Percentiles rank a stretch among this genome's conserved stretches.
These are phyloP conservation scores for Protostelium mycophagum DNA, from an alignment of 78 protist genomes.

Conservation along the genomic window DNA sequence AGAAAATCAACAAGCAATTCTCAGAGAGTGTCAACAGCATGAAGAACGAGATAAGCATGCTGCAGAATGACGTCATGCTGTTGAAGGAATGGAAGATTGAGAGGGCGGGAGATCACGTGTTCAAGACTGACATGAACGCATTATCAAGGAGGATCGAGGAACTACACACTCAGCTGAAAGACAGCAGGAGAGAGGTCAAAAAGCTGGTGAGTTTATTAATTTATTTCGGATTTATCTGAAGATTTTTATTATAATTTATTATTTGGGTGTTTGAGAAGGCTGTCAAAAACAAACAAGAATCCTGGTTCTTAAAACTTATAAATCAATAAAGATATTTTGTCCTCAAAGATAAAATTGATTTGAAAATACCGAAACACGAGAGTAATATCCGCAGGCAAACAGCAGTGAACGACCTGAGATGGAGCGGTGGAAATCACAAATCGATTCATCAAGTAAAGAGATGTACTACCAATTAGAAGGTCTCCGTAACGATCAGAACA, in stretches of 20 bases:
- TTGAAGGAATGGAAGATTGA: not conserved
- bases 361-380: too few species aligned
- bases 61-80: not conserved
- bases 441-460: not conserved
- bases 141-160: not conserved
- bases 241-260: too few species aligned
- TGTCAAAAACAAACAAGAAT: too few species aligned
- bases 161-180: not conserved
- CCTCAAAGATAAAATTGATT: too few species aligned
- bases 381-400: too few species aligned
- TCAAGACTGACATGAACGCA: not conserved
- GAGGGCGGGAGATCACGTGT: not conserved
- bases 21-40: not conserved
- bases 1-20: not conserved
- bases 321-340: too few species aligned
- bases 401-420: not conserved
- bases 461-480: not conserved
- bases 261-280: too few species aligned
- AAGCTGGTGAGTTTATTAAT: not conserved
- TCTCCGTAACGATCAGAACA: not conserved
- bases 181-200: not conserved
- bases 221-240: too few species aligned
- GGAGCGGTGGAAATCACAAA: not conserved
- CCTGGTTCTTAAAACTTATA: too few species aligned
- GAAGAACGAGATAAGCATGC: not conserved